A percentile compares a stretch with the other conserved stretches of the same genome.
Evolutionary conservation across 2,329 filamentous ascomycete genomes (phyloP).

Genomic region (Paraphoma chrysanthemicola): DNA sequence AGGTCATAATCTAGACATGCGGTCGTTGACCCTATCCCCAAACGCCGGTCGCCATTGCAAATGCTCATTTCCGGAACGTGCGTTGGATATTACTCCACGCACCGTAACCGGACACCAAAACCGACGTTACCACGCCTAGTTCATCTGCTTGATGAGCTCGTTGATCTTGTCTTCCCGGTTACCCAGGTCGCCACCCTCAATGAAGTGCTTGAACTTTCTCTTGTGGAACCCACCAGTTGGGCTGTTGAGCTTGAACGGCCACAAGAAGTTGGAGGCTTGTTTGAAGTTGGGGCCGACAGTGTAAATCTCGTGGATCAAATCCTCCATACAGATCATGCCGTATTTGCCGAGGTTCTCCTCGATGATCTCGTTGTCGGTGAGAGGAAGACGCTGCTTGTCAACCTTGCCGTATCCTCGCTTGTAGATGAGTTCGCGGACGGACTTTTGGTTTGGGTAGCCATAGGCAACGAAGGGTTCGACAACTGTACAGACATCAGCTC

Average conservation of each 20-base stretch:
- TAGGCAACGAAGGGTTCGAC: slow-evolving; percentile 99
- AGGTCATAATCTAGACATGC: no score
- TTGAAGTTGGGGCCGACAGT: slow-evolving; percentile 98
- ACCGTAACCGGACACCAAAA: slow-evolving; percentile 1
- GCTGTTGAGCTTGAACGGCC: slow-evolving; percentile 99
- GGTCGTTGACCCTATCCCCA: no score
- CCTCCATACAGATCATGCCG: slow-evolving; percentile 98
- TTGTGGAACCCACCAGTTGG: slow-evolving; percentile 94
- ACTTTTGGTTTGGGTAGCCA: slow-evolving; percentile 99
- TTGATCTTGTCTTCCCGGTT: slow-evolving; percentile 99
- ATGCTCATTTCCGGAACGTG: slow-evolving; percentile 28
- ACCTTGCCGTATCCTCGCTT: slow-evolving; percentile 98
- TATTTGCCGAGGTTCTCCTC: slow-evolving; percentile 97
- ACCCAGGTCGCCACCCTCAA: slow-evolving; percentile 97
- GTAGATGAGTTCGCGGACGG: slow-evolving; percentile 98
- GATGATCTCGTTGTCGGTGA: slow-evolving; percentile 97
- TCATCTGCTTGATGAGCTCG: slow-evolving; percentile 95
- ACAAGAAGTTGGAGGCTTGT: slow-evolving; percentile 98
- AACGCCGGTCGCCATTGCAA: slow-evolving; percentile 30
- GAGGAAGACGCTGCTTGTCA: slow-evolving; percentile 94
- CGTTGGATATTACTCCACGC: slow-evolving; percentile 17
- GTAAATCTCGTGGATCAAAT: slow-evolving; percentile 97
- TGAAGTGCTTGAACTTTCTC: slow-evolving; percentile 99
- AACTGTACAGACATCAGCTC: slow-evolving; percentile 50
- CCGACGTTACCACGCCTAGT: slow-evolving; percentile 65